These are phyloP conservation scores for Marasmius fiardii DNA, from an alignment of 1,284 basidiomycete species.

Conservation along the genomic window DNA sequence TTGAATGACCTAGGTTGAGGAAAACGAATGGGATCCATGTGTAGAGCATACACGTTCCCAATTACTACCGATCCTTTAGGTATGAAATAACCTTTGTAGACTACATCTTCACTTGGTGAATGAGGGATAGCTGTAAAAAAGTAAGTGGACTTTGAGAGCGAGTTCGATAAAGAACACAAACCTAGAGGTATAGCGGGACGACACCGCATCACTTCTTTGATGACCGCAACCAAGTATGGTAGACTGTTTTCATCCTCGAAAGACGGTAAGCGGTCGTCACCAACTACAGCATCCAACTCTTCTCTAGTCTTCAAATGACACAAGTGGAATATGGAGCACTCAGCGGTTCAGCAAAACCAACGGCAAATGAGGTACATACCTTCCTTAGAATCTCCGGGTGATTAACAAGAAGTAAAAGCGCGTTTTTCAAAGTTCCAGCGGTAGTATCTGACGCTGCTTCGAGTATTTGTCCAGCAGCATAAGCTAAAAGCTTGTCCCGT, in stretches of 20 bases:
- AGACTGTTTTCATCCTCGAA: background rate
- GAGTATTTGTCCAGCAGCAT: conserved; percentile 8
- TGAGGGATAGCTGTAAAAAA: conserved; percentile 24
- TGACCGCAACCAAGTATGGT: background rate
- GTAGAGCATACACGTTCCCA: conserved; percentile 33
- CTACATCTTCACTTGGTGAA: conserved; percentile 25
- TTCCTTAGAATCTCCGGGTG: background rate
- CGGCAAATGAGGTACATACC: background rate
- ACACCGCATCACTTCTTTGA: conserved; percentile 1
- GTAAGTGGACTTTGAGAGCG: background rate
- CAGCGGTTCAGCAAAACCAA: too few species aligned
- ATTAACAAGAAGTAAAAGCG: background rate
- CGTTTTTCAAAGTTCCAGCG: background rate
- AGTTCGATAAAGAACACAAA: background rate
- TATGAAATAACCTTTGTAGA: conserved; percentile 35
- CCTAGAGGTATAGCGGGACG: background rate
- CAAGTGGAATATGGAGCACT: too few species aligned
- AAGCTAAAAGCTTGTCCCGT: conserved; percentile 18
- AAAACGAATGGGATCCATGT: conserved; percentile 34
- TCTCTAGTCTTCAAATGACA: background rate
- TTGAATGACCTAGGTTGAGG: conserved; percentile 34
- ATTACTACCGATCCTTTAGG: conserved; percentile 31
- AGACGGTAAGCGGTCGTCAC: background rate
- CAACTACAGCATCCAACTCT: background rate
- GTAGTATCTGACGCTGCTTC: conserved; percentile 12